Evolutionary conservation across 2,329 filamentous ascomycete genomes (phyloP).

Genomic region (Cladophialophora bantiana): DNA sequence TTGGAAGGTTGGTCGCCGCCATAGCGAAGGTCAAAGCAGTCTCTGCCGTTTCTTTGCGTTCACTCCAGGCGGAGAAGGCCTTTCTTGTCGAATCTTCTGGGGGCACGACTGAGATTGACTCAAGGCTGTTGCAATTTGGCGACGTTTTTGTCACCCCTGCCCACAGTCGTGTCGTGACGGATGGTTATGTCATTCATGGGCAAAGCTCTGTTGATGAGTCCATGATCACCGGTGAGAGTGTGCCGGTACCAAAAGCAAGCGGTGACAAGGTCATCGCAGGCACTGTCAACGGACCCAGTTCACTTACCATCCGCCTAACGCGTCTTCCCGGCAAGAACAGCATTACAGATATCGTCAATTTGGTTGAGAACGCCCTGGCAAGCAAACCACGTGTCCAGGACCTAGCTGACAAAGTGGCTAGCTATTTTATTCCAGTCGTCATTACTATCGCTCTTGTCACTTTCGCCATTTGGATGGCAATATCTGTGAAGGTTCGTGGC

Average conservation of each 20-base stretch:
- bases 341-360: slow-evolving; percentile 69
- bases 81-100: slow-evolving; percentile 54
- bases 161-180: slow-evolving; percentile 68
- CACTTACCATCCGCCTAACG: slow-evolving; percentile 60
- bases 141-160: slow-evolving; percentile 71
- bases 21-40: slow-evolving; percentile 58
- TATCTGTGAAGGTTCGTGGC: slow-evolving; percentile 58
- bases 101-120: slow-evolving; percentile 64
- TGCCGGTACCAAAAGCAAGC: slow-evolving; percentile 64
- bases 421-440: slow-evolving; percentile 73
- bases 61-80: slow-evolving; percentile 66
- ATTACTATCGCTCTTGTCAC: slow-evolving; percentile 63
- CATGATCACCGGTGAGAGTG: slow-evolving; percentile 76
- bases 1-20: slow-evolving; percentile 58
- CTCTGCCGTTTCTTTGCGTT: slow-evolving; percentile 58
- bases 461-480: slow-evolving; percentile 69
- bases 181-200: slow-evolving; percentile 70
- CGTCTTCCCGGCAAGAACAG: slow-evolving; percentile 75
- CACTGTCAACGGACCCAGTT: slow-evolving; percentile 63
- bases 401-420: slow-evolving; percentile 71
- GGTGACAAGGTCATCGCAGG: slow-evolving; percentile 69
- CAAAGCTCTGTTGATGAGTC: slow-evolving; percentile 75
- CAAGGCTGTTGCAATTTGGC: slow-evolving; percentile 72
- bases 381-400: slow-evolving; percentile 73
- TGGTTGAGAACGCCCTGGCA: slow-evolving; percentile 74